Percentiles rank a stretch among this genome's conserved stretches.
These are phyloP conservation scores for Castanea crenata DNA, from an alignment of 306 rosid genomes.

Conservation along the genomic window DNA sequence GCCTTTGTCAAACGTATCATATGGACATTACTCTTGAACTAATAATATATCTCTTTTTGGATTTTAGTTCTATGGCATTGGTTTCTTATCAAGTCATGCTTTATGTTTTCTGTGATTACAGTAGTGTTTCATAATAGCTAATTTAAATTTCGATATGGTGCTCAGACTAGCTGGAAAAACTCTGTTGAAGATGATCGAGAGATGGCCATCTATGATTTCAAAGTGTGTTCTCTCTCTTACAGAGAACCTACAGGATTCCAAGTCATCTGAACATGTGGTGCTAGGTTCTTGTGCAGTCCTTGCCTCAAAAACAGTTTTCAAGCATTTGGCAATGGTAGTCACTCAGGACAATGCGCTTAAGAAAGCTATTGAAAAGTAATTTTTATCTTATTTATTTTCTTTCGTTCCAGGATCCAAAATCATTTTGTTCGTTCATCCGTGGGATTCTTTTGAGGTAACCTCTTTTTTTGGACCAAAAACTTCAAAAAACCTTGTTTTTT, in stretches of 20 bases:
- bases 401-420: slow-evolving; percentile 70
- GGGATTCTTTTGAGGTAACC: slow-evolving; percentile 91
- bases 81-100: neutral
- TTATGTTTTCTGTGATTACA: neutral
- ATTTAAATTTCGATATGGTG: slow-evolving; percentile 25
- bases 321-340: slow-evolving; percentile 85
- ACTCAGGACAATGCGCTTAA: slow-evolving; percentile 21
- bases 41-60: neutral
- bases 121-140: slow-evolving; percentile 16
- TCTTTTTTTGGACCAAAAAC: slow-evolving; percentile 17
- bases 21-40: neutral
- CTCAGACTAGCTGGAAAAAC: slow-evolving; percentile 89
- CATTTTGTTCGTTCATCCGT: slow-evolving; percentile 76
- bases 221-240: slow-evolving; percentile 81
- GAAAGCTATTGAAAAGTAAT: slow-evolving; percentile 16
- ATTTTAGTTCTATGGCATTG: neutral
- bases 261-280: slow-evolving; percentile 77
- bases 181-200: slow-evolving; percentile 82
- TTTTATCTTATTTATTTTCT: slow-evolving; percentile 28
- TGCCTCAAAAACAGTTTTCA: slow-evolving; percentile 82
- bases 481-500: slow-evolving; percentile 1
- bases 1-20: neutral
- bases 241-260: slow-evolving; percentile 55
- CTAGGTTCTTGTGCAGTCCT: slow-evolving; percentile 96
- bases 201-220: slow-evolving; percentile 93